Evolutionary conservation across 148 eudicot species (phyloP).

Genomic region (Fagopyrum homotropicum): DNA sequence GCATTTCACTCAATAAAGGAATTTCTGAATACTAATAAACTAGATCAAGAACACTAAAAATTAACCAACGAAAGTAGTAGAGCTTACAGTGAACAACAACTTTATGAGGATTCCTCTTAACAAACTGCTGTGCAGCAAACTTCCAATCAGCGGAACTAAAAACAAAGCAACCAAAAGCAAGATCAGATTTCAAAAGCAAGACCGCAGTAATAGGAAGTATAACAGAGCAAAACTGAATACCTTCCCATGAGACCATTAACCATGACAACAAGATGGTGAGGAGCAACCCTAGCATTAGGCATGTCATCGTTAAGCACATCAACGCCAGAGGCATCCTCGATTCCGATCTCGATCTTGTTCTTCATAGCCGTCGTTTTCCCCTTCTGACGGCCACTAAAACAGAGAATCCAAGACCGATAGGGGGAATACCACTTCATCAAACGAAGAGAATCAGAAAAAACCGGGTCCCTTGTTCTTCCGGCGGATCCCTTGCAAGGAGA

Average conservation of each 20-base stretch:
- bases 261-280: constrained; percentile 64
- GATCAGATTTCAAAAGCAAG: background rate
- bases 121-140: constrained; percentile 78
- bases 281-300: constrained; percentile 14
- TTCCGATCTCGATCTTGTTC: constrained; percentile 5
- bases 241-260: constrained; percentile 87
- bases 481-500: background rate
- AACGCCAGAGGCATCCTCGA: background rate
- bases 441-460: background rate
- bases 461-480: background rate
- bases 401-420: background rate
- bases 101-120: constrained; percentile 66
- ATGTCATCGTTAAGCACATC: background rate
- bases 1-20: background rate
- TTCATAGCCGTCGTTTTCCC: background rate
- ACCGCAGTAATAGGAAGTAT: background rate
- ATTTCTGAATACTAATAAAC: background rate
- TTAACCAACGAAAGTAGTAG: background rate
- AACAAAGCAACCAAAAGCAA: background rate
- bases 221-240: constrained; percentile 18
- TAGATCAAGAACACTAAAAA: background rate
- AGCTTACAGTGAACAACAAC: constrained; percentile 78
- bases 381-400: background rate
- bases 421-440: constrained; percentile 8
- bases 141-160: constrained; percentile 74